A percentile compares a stretch with the other conserved stretches of the same genome.
These are phyloP conservation scores for Mucor sp. DNA, from an alignment of 371 early-diverging fungal species.

Conservation along the genomic window DNA sequence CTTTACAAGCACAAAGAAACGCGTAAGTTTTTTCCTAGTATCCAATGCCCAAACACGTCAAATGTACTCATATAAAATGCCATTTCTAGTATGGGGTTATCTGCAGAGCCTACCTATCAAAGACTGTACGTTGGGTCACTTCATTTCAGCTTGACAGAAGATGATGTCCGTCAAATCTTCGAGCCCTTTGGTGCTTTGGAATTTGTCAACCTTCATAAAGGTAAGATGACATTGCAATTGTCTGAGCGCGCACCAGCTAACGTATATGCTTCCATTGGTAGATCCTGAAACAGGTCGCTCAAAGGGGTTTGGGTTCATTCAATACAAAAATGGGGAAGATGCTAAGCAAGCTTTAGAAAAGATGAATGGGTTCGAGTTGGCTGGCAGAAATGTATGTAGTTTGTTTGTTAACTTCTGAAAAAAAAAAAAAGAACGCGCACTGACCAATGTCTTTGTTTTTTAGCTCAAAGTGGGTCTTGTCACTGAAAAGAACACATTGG, in stretches of 20 bases:
- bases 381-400: slow-evolving; percentile 26
- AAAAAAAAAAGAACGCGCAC: not conserved
- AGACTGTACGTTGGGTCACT: slow-evolving; percentile 85
- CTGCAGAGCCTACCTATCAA: slow-evolving; percentile 58
- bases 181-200: slow-evolving; percentile 90
- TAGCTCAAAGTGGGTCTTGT: slow-evolving; percentile 85
- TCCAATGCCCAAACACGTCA: not conserved
- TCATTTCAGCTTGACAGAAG: slow-evolving; percentile 79
- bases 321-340: slow-evolving; percentile 71
- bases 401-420: not conserved
- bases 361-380: slow-evolving; percentile 87
- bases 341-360: slow-evolving; percentile 83
- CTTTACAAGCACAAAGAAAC: slow-evolving; percentile 56
- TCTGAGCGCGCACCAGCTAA: not conserved
- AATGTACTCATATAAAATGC: not conserved
- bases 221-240: slow-evolving; percentile 11
- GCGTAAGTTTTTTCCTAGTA: slow-evolving; percentile 44
- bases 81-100: slow-evolving; percentile 25
- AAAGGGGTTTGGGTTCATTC: slow-evolving; percentile 89
- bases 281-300: slow-evolving; percentile 84
- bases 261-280: not conserved
- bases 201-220: slow-evolving; percentile 76
- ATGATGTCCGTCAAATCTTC: slow-evolving; percentile 83
- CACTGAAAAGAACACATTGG: slow-evolving; percentile 60
- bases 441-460: not conserved